Evolutionary conservation across 176 grass and related monocot genomes (phyloP).

Genomic region (Lolium multiflorum): DNA sequence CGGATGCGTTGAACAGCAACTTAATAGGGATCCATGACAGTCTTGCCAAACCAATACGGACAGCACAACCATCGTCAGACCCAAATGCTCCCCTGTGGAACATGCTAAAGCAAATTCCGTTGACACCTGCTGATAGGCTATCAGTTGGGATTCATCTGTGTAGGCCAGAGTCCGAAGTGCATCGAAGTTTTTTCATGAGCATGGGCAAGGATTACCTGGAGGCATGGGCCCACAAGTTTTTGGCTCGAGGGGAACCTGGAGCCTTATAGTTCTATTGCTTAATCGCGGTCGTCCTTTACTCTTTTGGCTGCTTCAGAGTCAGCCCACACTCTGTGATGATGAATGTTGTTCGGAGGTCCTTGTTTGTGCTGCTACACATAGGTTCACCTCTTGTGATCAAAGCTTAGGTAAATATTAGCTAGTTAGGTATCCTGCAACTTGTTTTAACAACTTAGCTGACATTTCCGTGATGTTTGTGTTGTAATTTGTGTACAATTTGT

Average conservation of each 20-base stretch:
- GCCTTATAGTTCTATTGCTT: constrained; percentile 30
- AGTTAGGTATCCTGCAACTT: not conserved
- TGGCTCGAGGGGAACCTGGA: constrained; percentile 48
- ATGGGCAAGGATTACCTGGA: constrained; percentile 64
- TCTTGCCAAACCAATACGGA: constrained; percentile 26
- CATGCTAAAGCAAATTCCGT: constrained; percentile 57
- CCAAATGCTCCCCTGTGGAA: constrained; percentile 57
- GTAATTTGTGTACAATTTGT: not conserved
- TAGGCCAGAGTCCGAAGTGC: constrained; percentile 54
- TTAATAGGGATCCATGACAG: constrained; percentile 29
- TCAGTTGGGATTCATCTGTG: constrained; percentile 55
- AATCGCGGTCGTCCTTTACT: not conserved
- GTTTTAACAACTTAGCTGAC: not conserved
- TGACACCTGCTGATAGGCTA: constrained; percentile 52
- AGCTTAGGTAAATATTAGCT: constrained; percentile 41
- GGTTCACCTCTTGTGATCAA: constrained; percentile 27
- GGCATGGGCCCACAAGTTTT: constrained; percentile 56
- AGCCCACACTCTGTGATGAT: constrained; percentile 1
- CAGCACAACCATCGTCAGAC: constrained; percentile 43
- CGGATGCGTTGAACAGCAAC: constrained; percentile 14
- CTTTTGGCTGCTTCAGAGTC: constrained; percentile 1
- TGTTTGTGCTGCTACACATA: not conserved
- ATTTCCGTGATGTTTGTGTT: not conserved
- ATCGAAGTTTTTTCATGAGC: constrained; percentile 59
- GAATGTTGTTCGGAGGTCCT: not conserved